These are phyloP conservation scores for Breynia disticha DNA, from an alignment of 441 rosid genomes.

Conservation along the genomic window DNA sequence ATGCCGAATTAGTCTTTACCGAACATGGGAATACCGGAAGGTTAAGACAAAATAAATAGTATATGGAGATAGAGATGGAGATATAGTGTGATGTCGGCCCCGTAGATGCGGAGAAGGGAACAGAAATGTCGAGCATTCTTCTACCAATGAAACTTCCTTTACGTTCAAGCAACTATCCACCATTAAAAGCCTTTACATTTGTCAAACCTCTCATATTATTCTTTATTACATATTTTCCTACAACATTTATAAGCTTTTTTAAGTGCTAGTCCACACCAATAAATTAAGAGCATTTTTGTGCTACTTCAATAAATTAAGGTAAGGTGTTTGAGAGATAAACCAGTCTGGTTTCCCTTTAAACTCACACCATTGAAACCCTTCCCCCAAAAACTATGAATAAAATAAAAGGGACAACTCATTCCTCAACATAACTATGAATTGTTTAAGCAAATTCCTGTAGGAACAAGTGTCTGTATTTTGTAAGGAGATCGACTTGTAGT, in stretches of 20 bases:
- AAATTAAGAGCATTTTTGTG: too few relatives aligned
- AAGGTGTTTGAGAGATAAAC: background rate
- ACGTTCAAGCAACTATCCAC: conserved; percentile 47
- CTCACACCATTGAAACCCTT: background rate
- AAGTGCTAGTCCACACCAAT: background rate
- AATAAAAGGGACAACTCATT: background rate
- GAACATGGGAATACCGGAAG: too few relatives aligned
- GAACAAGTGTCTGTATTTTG: background rate
- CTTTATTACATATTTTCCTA: background rate
- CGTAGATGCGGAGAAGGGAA: conserved; percentile 32
- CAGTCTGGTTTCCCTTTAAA: background rate
- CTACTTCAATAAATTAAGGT: too few relatives aligned
- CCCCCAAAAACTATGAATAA: background rate
- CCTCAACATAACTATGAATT: background rate
- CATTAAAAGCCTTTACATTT: conserved; percentile 21
- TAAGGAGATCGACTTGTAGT: background rate
- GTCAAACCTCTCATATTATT: conserved; percentile 34
- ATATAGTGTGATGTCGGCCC: conserved; percentile 18
- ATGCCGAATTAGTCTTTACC: too few relatives aligned
- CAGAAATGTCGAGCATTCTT: conserved; percentile 36
- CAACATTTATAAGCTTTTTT: too few relatives aligned
- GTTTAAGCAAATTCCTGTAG: background rate
- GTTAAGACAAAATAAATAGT: background rate
- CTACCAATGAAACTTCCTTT: conserved; percentile 45
- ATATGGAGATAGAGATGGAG: background rate